These are phyloP conservation scores for Mycena rebaudengoi DNA, from an alignment of 768 basidiomycete genomes.

Conservation along the genomic window DNA sequence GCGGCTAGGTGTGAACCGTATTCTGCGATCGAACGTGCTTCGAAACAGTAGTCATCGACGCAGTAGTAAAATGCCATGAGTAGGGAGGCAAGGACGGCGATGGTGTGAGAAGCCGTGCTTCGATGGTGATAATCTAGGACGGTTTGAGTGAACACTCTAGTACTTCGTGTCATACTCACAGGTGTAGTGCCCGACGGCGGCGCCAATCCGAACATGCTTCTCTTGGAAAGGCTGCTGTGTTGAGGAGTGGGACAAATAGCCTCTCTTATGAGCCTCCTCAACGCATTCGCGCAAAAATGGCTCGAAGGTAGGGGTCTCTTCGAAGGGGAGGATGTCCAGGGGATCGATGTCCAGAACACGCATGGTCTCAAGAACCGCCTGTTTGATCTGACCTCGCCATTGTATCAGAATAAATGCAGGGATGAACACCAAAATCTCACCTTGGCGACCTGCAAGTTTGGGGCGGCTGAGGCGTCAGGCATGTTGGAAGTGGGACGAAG, in stretches of 20 bases:
- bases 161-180: too few relatives aligned
- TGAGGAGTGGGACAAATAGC: neutral
- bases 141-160: too few relatives aligned
- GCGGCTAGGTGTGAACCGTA: slow-evolving; percentile 3
- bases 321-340: slow-evolving; percentile 1
- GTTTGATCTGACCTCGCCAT: slow-evolving; percentile 16
- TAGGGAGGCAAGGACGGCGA: slow-evolving; percentile 4
- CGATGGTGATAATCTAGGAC: too few relatives aligned
- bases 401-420: too few relatives aligned
- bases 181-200: slow-evolving; percentile 18
- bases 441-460: neutral
- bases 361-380: slow-evolving; percentile 17
- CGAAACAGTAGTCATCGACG: slow-evolving; percentile 15
- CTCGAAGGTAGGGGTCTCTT: slow-evolving; percentile 13
- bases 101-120: neutral
- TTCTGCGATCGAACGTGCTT: neutral
- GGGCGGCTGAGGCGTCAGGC: neutral
- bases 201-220: slow-evolving; percentile 14
- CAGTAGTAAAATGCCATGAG: slow-evolving; percentile 13
- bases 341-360: slow-evolving; percentile 7
- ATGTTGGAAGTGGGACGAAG: neutral
- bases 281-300: slow-evolving; percentile 16
- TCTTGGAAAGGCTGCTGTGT: slow-evolving; percentile 5
- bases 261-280: slow-evolving; percentile 1
- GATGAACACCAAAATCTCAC: too few relatives aligned